These are phyloP conservation scores for Aspergillus brunneoviolaceus DNA, from an alignment of 2,329 filamentous ascomycete species.

Conservation along the genomic window DNA sequence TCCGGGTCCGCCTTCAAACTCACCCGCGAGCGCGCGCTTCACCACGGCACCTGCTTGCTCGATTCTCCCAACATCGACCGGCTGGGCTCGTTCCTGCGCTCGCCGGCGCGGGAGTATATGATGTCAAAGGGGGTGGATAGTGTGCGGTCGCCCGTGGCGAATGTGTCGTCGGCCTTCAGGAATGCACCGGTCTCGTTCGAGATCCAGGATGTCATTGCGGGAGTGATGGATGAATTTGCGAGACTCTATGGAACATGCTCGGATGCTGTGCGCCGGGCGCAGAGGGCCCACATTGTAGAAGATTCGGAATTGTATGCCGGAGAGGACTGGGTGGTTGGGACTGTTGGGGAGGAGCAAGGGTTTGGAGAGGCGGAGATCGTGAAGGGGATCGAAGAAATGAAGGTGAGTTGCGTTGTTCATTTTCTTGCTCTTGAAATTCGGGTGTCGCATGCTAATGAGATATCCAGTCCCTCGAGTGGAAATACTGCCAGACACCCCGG, in stretches of 20 bases:
- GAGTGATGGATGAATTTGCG: constrained; percentile 65
- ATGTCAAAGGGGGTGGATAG: constrained; percentile 85
- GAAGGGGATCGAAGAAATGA: constrained; percentile 59
- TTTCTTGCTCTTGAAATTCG: neutral
- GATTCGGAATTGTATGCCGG: constrained; percentile 36
- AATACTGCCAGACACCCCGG: constrained; percentile 80
- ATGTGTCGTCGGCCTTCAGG: constrained; percentile 62
- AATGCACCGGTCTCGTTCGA: constrained; percentile 49
- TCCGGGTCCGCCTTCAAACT: constrained; percentile 96
- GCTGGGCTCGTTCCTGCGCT: constrained; percentile 70
- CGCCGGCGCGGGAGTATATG: constrained; percentile 75
- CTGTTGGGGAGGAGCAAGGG: constrained; percentile 53
- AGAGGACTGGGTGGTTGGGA: constrained; percentile 39
- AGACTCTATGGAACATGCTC: constrained; percentile 59
- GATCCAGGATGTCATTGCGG: constrained; percentile 48
- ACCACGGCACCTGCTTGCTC: constrained; percentile 90
- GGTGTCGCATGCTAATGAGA: neutral
- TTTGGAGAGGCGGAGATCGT: constrained; percentile 53
- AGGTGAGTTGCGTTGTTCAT: constrained; percentile 44
- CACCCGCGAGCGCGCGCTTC: constrained; percentile 74
- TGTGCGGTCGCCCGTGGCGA: constrained; percentile 79
- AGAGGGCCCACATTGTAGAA: constrained; percentile 33
- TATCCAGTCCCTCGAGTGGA: constrained; percentile 59
- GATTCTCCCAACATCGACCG: constrained; percentile 69
- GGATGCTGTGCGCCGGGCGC: constrained; percentile 35